Base-by-base conservation (phyloP, 1,139 yeast genomes). In the Taphrina deformans region DNA sequence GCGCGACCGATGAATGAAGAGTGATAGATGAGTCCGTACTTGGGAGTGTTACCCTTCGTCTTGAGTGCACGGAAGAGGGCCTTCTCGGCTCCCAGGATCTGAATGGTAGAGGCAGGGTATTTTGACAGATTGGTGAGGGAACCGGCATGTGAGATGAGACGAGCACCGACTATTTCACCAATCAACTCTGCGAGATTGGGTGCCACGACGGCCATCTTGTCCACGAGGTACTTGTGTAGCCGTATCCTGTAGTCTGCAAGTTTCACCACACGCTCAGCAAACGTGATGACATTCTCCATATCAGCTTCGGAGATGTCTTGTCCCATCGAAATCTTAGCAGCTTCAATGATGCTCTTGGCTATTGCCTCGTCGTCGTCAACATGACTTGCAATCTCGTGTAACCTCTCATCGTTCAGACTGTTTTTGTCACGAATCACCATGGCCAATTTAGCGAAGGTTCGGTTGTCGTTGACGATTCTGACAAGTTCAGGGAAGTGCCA, bases 401-500 rank as follows among this genome's bases (percentile, higher is more conserved):
- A 82, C 70, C 89, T 86, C 64, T 91, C 96, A 68, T 89, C 71
- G 69, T 83, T 82, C 73, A 93, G 82, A 66, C 90, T 83, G 67
- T 91, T 81, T 82, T 95, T 95, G 80, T 93, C 96, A 79, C 86
- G 85, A 76, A 93, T 89, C 79, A 83, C 83, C 70, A 91, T 80
- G 69, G 91, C 90, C 71, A 92, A 83, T 77, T 83, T 86, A 51
- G 79, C 78, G 77, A 85, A 92, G 65, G 96, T 96, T 74, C 89
- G 95, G 71, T 96, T 92, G 79, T 93, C 99, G 72, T 89, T 86
- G 72, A 92, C 91, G 76, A 93, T 90, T 83, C 93, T 93, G 75
- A 97, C 97, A 84, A 93, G 85, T 80, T 93, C 99, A 51, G 99
- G 99, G 86, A 93, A 95, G 78, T 93, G 99, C 99, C 99, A 93